Conservation (phyloP, 1,284 basidiomycete species). For the Apiotrichum mycotoxinovorans region DNA sequence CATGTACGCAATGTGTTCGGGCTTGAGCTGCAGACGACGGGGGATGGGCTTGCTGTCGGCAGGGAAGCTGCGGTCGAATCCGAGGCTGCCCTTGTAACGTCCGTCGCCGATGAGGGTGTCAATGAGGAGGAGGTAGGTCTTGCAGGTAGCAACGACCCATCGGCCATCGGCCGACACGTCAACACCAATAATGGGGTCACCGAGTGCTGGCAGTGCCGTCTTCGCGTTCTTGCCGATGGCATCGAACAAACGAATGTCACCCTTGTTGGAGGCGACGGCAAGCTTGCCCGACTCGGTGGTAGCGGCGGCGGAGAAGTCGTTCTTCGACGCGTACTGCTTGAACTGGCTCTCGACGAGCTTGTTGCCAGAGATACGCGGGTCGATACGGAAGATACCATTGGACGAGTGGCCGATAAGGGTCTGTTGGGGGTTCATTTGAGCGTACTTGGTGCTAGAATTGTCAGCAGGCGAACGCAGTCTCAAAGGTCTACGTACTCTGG, state of each 20-base stretch:
- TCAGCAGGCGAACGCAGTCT: not conserved
- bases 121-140: constrained; percentile 89
- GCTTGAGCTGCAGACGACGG: constrained; percentile 78
- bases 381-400: constrained; percentile 95
- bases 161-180: constrained; percentile 93
- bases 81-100: constrained; percentile 76
- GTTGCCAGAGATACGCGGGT: constrained; percentile 82
- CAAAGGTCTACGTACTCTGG: constrained; percentile 58
- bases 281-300: constrained; percentile 85
- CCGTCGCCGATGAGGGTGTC: constrained; percentile 94
- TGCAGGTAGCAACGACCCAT: constrained; percentile 94
- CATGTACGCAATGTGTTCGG: constrained; percentile 96
- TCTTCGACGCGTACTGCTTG: constrained; percentile 95
- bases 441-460: constrained; percentile 70
- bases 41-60: constrained; percentile 90
- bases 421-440: constrained; percentile 86
- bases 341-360: constrained; percentile 93
- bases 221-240: constrained; percentile 98
- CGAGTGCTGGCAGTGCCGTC: constrained; percentile 92
- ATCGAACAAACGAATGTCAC: constrained; percentile 94
- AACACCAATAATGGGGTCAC: constrained; percentile 90
- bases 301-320: constrained; percentile 88
- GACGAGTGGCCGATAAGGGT: constrained; percentile 83
- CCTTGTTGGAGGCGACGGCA: constrained; percentile 92
- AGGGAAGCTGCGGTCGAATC: constrained; percentile 95